phyloP scores from a whole-genome alignment of 1,139 yeast species.

The Taphrina pruni region DNA sequence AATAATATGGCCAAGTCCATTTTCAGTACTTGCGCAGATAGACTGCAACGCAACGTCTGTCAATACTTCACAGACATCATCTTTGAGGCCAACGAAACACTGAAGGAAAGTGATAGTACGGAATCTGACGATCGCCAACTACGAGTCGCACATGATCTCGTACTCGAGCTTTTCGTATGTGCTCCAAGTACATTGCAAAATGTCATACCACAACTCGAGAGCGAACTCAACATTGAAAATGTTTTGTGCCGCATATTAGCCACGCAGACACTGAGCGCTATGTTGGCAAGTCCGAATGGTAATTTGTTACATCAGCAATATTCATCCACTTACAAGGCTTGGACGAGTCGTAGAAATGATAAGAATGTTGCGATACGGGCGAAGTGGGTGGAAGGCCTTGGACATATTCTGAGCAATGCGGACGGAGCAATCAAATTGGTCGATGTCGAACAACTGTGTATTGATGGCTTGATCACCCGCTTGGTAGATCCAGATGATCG shows the following conservation, averaged over 20 bases:
- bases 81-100: conserved; percentile 48
- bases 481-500: conserved; percentile 76
- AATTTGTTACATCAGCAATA: conserved; percentile 67
- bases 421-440: conserved; percentile 44
- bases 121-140: conserved; percentile 56
- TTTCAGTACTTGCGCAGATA: conserved; percentile 72
- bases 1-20: conserved; percentile 64
- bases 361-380: conserved; percentile 67
- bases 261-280: conserved; percentile 72
- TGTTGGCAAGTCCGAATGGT: conserved; percentile 61
- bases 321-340: conserved; percentile 66
- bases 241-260: conserved; percentile 68
- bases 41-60: conserved; percentile 78
- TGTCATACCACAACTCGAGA: conserved; percentile 79
- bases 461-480: conserved; percentile 68
- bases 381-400: conserved; percentile 70
- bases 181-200: conserved; percentile 77
- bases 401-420: conserved; percentile 57
- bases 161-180: conserved; percentile 74
- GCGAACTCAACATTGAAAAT: conserved; percentile 73
- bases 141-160: conserved; percentile 65
- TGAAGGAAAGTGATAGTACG: conserved; percentile 49
- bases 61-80: conserved; percentile 80
- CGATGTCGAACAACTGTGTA: conserved; percentile 61
- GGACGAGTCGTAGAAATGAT: conserved; percentile 80